Conservation (phyloP, 345 rosid genomes). For the Boechera stricta region DNA sequence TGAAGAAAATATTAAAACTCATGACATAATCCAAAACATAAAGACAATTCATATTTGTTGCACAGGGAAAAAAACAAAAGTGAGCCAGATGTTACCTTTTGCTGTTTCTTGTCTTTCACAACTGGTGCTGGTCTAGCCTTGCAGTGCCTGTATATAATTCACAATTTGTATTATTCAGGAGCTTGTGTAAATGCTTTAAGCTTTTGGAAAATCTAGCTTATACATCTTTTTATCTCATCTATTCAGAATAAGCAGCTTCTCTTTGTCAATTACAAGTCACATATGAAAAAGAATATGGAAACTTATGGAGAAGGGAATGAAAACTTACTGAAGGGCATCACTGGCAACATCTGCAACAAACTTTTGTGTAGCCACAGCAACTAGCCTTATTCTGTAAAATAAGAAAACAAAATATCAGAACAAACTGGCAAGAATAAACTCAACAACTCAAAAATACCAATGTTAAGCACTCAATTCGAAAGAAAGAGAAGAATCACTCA, state of each 20-base stretch:
- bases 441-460: background rate
- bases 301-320: background rate
- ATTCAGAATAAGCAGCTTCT: background rate
- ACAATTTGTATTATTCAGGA: constrained; percentile 13
- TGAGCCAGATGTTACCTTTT: constrained; percentile 59
- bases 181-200: constrained; percentile 3
- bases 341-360: constrained; percentile 92
- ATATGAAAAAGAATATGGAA: background rate
- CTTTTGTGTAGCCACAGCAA: constrained; percentile 97
- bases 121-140: constrained; percentile 86
- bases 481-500: constrained; percentile 14
- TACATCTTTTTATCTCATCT: background rate
- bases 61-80: background rate
- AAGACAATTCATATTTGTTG: background rate
- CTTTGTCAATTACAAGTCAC: background rate
- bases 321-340: constrained; percentile 82
- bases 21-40: constrained; percentile 5
- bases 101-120: constrained; percentile 96
- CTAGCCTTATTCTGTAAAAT: constrained; percentile 75
- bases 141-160: constrained; percentile 67
- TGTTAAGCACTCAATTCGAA: background rate
- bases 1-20: constrained; percentile 5
- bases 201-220: background rate
- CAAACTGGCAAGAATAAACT: background rate
- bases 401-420: constrained; percentile 16